Conservation (phyloP, 192 early-diverging fungal genomes). For the Kickxella alabastrina region DNA sequence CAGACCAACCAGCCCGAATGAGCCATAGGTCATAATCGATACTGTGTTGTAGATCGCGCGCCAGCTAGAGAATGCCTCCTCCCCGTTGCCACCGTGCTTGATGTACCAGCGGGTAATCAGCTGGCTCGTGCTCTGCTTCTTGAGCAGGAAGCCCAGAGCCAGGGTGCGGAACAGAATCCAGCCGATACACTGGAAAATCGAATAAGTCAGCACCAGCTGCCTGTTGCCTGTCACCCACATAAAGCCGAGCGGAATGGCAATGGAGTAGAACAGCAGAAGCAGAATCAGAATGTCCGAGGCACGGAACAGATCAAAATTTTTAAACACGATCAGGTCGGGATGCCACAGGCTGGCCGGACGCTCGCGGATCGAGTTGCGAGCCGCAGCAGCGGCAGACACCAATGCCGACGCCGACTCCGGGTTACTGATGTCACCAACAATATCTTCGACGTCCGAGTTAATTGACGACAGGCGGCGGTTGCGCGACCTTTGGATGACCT, state of each 20-base stretch:
- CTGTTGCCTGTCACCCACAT: conserved; percentile 29
- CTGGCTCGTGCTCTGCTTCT: conserved; percentile 74
- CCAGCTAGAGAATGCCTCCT: conserved; percentile 93
- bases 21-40: conserved; percentile 86
- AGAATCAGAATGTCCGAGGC: conserved; percentile 78
- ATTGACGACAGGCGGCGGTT: conserved; percentile 26
- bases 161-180: conserved; percentile 88
- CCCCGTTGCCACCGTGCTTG: conserved; percentile 81
- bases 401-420: neutral
- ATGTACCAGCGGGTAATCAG: conserved; percentile 90
- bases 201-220: conserved; percentile 43
- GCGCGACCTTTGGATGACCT: conserved; percentile 42
- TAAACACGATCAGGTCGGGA: conserved; percentile 84
- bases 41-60: conserved; percentile 92
- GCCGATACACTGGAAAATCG: conserved; percentile 68
- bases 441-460: conserved; percentile 13
- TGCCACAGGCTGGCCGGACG: conserved; percentile 55
- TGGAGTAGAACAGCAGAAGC: conserved; percentile 70
- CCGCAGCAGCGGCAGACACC: neutral
- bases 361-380: conserved; percentile 39
- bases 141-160: conserved; percentile 72
- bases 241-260: conserved; percentile 59
- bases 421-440: neutral
- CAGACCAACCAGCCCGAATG: conserved; percentile 78
- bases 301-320: conserved; percentile 87